Conservation (phyloP, 176 grass and related monocot species). For the Carex kokanica region DNA sequence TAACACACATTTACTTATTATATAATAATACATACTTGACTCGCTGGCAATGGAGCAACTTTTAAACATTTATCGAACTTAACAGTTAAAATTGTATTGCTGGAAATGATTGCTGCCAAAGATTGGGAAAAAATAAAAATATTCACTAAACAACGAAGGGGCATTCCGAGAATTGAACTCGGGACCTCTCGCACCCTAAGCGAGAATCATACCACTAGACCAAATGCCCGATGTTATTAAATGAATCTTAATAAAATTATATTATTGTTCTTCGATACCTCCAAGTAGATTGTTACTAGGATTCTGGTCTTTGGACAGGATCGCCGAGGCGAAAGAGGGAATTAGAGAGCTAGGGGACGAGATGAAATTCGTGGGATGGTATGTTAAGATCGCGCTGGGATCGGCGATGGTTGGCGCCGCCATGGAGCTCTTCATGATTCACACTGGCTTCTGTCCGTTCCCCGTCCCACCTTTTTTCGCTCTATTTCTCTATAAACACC, state of each 20-base stretch:
- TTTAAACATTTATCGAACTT: background rate
- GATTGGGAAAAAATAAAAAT: background rate
- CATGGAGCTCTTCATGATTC: slow-evolving; percentile 98
- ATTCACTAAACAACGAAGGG: background rate
- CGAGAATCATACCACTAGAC: slow-evolving; percentile 99
- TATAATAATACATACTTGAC: background rate
- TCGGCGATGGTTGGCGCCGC: slow-evolving; percentile 57
- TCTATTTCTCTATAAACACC: background rate
- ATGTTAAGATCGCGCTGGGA: slow-evolving; percentile 72
- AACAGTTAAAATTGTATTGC: background rate
- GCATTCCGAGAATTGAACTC: slow-evolving; percentile 99
- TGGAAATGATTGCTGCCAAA: background rate
- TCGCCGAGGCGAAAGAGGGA: background rate
- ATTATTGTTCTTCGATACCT: too few species aligned
- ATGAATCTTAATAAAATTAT: too few species aligned
- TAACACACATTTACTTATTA: too few species aligned
- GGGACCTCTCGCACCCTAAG: slow-evolving; percentile 98
- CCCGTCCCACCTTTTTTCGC: background rate
- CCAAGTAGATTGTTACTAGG: background rate
- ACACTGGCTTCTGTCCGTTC: slow-evolving; percentile 81
- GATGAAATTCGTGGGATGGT: slow-evolving; percentile 78
- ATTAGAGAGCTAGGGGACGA: background rate
- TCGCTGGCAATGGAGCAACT: background rate
- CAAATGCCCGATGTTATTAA: slow-evolving; percentile 47
- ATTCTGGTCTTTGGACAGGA: background rate